These are phyloP conservation scores for Stephanodiscus minutulus DNA, from an alignment of 108 stramenopile species.

Conservation along the genomic window DNA sequence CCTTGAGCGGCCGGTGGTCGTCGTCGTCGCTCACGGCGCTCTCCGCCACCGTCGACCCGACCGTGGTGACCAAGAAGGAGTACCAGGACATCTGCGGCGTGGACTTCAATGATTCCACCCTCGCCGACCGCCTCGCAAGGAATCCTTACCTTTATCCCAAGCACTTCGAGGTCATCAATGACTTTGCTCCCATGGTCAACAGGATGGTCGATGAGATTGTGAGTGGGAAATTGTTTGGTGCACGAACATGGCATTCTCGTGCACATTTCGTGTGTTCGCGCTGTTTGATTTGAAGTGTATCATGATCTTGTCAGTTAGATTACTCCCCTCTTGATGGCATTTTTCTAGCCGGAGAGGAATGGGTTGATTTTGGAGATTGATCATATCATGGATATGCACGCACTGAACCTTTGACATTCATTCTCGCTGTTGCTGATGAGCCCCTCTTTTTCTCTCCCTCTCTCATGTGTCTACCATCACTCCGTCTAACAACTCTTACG, in stretches of 20 bases:
- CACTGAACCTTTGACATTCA: neutral
- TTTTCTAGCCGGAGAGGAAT: too few species aligned
- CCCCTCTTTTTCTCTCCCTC: neutral
- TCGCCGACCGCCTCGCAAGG: constrained; percentile 57
- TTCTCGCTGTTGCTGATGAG: neutral
- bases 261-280: too few species aligned
- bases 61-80: constrained; percentile 77
- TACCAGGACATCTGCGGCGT: constrained; percentile 83
- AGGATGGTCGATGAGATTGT: constrained; percentile 85
- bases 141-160: constrained; percentile 84
- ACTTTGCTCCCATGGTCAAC: constrained; percentile 79
- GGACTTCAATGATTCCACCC: constrained; percentile 55
- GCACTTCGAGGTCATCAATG: constrained; percentile 90
- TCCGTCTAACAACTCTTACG: constrained; percentile 2
- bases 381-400: neutral
- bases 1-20: constrained; percentile 18
- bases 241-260: too few species aligned
- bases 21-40: constrained; percentile 14
- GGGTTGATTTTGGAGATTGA: too few species aligned
- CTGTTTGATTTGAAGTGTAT: neutral
- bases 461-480: constrained; percentile 3
- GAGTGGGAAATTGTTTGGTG: constrained; percentile 30
- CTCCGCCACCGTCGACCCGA: constrained; percentile 67
- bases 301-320: neutral
- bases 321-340: too few species aligned